Conservation (phyloP, 2,329 filamentous ascomycete species). For the Xylaria sp. region DNA sequence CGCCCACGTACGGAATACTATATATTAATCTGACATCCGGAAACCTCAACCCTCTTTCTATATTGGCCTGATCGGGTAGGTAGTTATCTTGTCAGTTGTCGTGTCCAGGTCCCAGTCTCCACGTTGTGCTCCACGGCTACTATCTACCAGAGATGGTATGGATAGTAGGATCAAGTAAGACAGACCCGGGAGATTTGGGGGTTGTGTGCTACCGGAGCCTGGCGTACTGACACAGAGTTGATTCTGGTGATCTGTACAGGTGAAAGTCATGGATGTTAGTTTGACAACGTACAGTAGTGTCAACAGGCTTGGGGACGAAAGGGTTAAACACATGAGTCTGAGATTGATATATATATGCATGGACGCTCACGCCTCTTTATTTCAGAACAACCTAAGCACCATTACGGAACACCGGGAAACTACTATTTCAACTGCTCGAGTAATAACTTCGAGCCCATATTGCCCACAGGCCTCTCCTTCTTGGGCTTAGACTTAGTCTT, state of each 20-base stretch:
- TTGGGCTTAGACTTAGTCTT: conserved; percentile 37
- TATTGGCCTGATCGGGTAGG: too few relatives aligned
- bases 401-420: background rate
- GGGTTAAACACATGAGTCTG: background rate
- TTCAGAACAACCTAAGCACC: background rate
- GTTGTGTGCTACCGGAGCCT: background rate
- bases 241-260: background rate
- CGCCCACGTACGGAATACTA: background rate
- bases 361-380: conserved; percentile 6
- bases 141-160: background rate
- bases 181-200: background rate
- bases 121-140: background rate
- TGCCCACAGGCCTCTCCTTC: conserved; percentile 46
- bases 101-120: background rate
- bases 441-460: conserved; percentile 57
- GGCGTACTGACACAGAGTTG: background rate
- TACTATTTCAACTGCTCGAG: conserved; percentile 47
- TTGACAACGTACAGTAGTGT: background rate
- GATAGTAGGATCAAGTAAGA: background rate
- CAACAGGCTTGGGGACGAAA: background rate
- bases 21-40: too few relatives aligned
- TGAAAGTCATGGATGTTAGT: background rate
- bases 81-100: background rate
- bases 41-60: too few relatives aligned
- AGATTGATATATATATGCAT: background rate